Base-by-base conservation (phyloP, 2,329 filamentous ascomycete species). In the Stemphylium beticola region DNA sequence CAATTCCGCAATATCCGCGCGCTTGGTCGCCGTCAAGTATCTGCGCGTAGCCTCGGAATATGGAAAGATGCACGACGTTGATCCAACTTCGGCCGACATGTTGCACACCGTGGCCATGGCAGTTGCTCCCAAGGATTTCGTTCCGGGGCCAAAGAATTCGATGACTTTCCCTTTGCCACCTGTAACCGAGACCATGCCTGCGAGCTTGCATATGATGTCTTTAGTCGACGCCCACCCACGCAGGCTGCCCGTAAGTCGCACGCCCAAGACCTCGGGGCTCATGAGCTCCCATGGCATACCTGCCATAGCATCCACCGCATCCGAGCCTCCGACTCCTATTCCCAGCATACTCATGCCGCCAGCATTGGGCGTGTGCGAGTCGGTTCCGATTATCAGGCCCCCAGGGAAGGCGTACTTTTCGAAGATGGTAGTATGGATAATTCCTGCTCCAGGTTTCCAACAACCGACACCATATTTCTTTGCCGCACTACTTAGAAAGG, bases 41-140 rank as follows among this genome's bases (percentile, higher is more conserved):
- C 22, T 24, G 22, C 22, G 22, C 22, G 22, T 24, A 24, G 22
- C 22, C 4, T 24, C 22, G 0, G 73, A 71, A 31, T 74, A 76
- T 0, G 75, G 74, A 40, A 77, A 77, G 14, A 76, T 62, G 44
- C 70, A 77, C 1, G 74, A 71, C 0, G 74, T 76, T 26, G 74
- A 73, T 0, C 75, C 75, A 33, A 74, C 68, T 43, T 77, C 74
- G 2, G 75, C 74, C 1, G 64, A 68, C 74, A 76, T 76, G 50
- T 77, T 77, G 52, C 70, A 73, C 6, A 76, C 65, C 2, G 75
- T 76, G 0, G 72, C 74, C 73, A 74, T 76, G 1, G 68, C 75
- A 6, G 75, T 77, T 0, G 72, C 72, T 0, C 72, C 65, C 0
- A 77, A 53, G 0, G 62, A 71, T 12, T 68, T 53, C 1, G 66